phyloP scores from a whole-genome alignment of 2,329 filamentous ascomycete genomes.

The Aspergillus fijiensis region DNA sequence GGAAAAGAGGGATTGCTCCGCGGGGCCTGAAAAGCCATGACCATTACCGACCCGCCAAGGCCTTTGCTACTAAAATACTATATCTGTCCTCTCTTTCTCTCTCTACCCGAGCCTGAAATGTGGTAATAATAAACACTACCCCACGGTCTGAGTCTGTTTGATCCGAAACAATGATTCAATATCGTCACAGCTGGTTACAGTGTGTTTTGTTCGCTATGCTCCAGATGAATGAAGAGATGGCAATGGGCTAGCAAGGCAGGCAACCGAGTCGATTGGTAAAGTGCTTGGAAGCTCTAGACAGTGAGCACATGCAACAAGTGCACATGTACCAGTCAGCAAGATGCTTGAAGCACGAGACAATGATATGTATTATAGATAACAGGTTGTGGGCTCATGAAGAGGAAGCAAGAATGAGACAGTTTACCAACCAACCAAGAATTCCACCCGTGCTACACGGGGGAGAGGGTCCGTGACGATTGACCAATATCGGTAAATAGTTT shows the following conservation, averaged over 20 bases:
- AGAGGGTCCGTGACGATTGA: too few species aligned
- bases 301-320: neutral
- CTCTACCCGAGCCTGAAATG: neutral
- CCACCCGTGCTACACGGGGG: neutral
- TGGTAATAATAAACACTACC: neutral
- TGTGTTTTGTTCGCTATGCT: neutral
- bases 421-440: neutral
- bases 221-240: neutral
- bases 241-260: neutral
- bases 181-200: neutral
- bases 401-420: neutral
- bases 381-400: neutral
- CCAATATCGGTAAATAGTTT: too few species aligned
- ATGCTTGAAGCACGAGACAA: neutral
- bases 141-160: neutral
- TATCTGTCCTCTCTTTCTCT: neutral
- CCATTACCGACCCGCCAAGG: conserved; percentile 5
- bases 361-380: neutral
- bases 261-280: neutral
- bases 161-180: neutral
- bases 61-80: conserved; percentile 6
- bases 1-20: conserved; percentile 69
- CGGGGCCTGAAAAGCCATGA: conserved; percentile 61
- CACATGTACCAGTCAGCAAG: neutral
- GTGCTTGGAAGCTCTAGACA: neutral